Conservation (phyloP, 192 early-diverging fungal species). For the Bifiguratus adelaidae region DNA sequence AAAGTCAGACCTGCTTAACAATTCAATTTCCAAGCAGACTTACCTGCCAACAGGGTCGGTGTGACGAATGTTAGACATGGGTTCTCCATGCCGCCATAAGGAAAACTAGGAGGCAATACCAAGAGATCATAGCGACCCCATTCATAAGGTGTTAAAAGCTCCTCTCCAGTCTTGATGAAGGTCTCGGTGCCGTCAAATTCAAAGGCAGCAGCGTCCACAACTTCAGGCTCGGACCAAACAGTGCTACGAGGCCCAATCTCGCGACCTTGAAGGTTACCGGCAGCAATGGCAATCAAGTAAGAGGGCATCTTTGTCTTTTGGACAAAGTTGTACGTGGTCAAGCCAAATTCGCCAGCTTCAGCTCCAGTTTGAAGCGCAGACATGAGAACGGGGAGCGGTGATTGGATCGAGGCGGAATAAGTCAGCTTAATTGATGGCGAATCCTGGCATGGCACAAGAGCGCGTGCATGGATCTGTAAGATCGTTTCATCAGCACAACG, state of each 20-base stretch:
- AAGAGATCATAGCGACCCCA: slow-evolving; percentile 97
- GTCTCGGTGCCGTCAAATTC: slow-evolving; percentile 80
- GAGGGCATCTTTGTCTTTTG: slow-evolving; percentile 87
- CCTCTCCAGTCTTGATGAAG: slow-evolving; percentile 56
- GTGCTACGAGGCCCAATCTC: slow-evolving; percentile 85
- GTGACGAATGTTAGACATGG: slow-evolving; percentile 98
- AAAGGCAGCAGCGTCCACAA: slow-evolving; percentile 82
- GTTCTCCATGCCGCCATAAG: slow-evolving; percentile 66
- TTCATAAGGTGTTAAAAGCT: slow-evolving; percentile 78
- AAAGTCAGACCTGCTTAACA: neutral
- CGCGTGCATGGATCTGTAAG: slow-evolving; percentile 78
- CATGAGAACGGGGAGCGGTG: slow-evolving; percentile 89
- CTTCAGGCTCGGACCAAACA: slow-evolving; percentile 95
- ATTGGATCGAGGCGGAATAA: slow-evolving; percentile 74
- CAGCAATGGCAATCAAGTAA: slow-evolving; percentile 91
- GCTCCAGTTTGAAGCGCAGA: slow-evolving; percentile 69
- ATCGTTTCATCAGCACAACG: no score
- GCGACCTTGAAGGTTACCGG: slow-evolving; percentile 74
- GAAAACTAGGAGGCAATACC: slow-evolving; percentile 79
- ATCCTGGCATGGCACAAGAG: slow-evolving; percentile 85
- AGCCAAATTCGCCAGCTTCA: slow-evolving; percentile 32
- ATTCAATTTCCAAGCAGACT: neutral
- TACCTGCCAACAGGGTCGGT: slow-evolving; percentile 82
- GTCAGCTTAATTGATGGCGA: slow-evolving; percentile 80
- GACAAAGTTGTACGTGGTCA: slow-evolving; percentile 65